Base-by-base conservation (phyloP, 2,329 filamentous ascomycete species). In the Curvularia sp. region DNA sequence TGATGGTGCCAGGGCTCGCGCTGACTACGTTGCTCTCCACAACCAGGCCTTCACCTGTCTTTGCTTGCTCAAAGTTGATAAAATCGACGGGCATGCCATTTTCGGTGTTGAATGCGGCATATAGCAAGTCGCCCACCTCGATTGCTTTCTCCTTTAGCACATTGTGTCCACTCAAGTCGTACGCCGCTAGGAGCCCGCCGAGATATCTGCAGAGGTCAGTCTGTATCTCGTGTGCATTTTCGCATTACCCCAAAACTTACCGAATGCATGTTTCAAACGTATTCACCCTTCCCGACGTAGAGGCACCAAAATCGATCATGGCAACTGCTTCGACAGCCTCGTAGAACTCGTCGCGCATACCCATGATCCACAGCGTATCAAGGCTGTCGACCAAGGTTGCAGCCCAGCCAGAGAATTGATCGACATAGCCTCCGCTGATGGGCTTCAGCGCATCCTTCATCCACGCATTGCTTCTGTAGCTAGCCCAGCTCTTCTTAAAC, bases 241-340 rank as follows among this genome's bases (percentile, higher is more conserved):
- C 8, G 38, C 39, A 23, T 34, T 18, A 19, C 25, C 8, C 13
- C 43, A 5, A 18, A 46, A 46, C 43, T 9, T 28, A 77, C 19
- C 76, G 70, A 43, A 82, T 83, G 0, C 79, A 82, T 0, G 81
- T 82, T 63, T 83, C 81, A 55, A 83, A 83, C 9, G 82, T 80
- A 59, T 81, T 82, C 62, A 83, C 71, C 12, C 78, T 75, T 15
- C 70, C 66, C 5, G 74, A 72, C 0, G 76, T 69, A 9, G 73
- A 74, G 13, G 71, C 70, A 15, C 77, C 75, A 50, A 83, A 80
- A 60, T 83, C 79, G 47, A 83, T 82, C 6, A 67, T 65, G 3
- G 78, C 72, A 2, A 80, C 73, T n/a, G 78, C 79, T 27, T 74
- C 65, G 1, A 82, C 80, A 5, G 80, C 80, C 39, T 80, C 75